A percentile compares a stretch with the other conserved stretches of the same genome.
These are phyloP conservation scores for Sarcodon sp. DNA, from an alignment of 768 basidiomycete species.

Conservation along the genomic window DNA sequence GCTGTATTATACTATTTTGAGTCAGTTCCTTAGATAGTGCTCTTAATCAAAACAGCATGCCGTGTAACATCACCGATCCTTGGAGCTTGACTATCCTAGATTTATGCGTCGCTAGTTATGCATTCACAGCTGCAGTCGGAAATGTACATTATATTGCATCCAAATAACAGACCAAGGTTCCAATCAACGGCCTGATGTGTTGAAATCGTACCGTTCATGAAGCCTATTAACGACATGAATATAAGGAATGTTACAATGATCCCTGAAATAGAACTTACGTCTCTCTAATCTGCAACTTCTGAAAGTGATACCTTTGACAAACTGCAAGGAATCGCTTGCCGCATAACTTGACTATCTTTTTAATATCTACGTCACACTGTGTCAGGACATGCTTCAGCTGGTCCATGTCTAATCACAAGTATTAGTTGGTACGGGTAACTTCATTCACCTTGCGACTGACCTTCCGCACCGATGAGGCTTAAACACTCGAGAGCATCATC, in stretches of 20 bases:
- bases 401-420: neutral
- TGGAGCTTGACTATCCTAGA: too few relatives aligned
- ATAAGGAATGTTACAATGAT: neutral
- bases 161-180: too few relatives aligned
- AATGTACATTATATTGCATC: too few relatives aligned
- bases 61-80: too few relatives aligned
- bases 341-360: slow-evolving; percentile 3
- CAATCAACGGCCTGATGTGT: too few relatives aligned
- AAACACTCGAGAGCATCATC: neutral
- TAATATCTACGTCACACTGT: neutral
- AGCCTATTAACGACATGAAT: neutral
- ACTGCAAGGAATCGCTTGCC: neutral
- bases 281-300: neutral
- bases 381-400: neutral
- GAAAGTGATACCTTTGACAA: neutral
- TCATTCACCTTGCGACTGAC: neutral
- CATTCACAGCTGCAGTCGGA: too few relatives aligned
- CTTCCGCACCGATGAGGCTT: neutral
- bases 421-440: neutral
- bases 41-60: too few relatives aligned
- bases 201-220: too few relatives aligned
- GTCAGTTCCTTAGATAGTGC: too few relatives aligned
- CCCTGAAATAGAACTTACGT: neutral
- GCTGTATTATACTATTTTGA: too few relatives aligned
- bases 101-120: too few relatives aligned